These are phyloP conservation scores for Fusarium sp. DNA, from an alignment of 2,329 filamentous ascomycete species.

Conservation along the genomic window DNA sequence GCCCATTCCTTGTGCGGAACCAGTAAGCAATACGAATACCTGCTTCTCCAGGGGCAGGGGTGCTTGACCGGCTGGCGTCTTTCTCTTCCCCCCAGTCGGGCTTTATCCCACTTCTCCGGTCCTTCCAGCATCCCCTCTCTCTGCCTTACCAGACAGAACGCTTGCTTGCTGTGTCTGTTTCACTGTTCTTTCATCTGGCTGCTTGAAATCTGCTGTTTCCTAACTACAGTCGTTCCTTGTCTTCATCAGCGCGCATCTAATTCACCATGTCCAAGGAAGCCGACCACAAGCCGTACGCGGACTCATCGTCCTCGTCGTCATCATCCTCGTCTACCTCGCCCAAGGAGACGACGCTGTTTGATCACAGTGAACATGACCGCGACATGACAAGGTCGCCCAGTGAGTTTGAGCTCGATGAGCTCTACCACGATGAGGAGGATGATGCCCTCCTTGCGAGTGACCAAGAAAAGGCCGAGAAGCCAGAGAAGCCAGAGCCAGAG, in stretches of 20 bases:
- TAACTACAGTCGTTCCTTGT: constrained; percentile 3
- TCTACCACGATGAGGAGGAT: constrained; percentile 2
- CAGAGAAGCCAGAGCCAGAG: background rate
- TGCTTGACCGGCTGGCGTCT: background rate
- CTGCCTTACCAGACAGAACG: background rate
- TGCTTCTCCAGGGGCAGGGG: background rate
- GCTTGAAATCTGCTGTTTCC: background rate
- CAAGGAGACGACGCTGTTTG: background rate
- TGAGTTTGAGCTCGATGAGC: constrained; percentile 1
- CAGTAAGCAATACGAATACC: background rate
- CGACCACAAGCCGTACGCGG: background rate
- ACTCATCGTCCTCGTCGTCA: background rate
- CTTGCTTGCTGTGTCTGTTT: background rate
- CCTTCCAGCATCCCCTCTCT: background rate
- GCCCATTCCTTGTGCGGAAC: background rate
- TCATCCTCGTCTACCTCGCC: background rate
- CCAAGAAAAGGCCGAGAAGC: background rate
- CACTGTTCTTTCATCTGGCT: background rate
- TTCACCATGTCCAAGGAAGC: background rate
- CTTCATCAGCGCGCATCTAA: background rate
- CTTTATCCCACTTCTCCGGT: background rate
- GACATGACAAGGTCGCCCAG: background rate
- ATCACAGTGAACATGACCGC: background rate
- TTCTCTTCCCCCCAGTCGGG: background rate
- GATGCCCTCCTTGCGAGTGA: background rate